These are phyloP conservation scores for Heterobasidion annosum DNA, from an alignment of 1,284 basidiomycete genomes.

Conservation along the genomic window DNA sequence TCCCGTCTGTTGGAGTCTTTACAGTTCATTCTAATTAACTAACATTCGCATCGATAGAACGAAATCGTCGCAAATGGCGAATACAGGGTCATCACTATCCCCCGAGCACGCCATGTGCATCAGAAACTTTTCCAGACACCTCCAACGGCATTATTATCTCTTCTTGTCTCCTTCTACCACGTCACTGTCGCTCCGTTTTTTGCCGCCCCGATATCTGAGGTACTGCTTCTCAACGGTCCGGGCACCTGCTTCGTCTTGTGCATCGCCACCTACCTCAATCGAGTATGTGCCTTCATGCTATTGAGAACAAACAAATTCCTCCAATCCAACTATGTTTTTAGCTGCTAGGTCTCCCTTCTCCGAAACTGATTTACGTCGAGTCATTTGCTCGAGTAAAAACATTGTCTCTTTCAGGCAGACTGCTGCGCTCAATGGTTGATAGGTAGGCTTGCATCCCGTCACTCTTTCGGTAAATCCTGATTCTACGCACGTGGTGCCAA, in stretches of 20 bases:
- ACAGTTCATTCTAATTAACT: not conserved
- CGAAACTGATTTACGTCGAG: conserved; percentile 85
- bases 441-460: conserved; percentile 33
- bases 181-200: conserved; percentile 39
- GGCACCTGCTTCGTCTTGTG: conserved; percentile 89
- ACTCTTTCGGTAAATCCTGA: not conserved
- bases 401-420: conserved; percentile 79
- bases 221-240: conserved; percentile 90
- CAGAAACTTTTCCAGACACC: conserved; percentile 67
- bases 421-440: conserved; percentile 79
- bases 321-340: conserved; percentile 21
- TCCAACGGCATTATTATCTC: conserved; percentile 52
- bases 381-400: conserved; percentile 86
- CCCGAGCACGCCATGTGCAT: conserved; percentile 80
- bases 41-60: conserved; percentile 6
- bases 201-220: conserved; percentile 36
- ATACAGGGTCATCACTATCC: conserved; percentile 59
- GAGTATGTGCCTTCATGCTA: conserved; percentile 40
- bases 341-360: conserved; percentile 70
- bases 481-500: conserved; percentile 19
- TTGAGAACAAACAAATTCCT: not conserved
- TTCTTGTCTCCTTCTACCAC: conserved; percentile 48
- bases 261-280: conserved; percentile 61
- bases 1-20: conserved; percentile 14
- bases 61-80: conserved; percentile 10